Evolutionary conservation across 73 alveolate species (phyloP).

Genomic region (Stentor roeselii): DNA sequence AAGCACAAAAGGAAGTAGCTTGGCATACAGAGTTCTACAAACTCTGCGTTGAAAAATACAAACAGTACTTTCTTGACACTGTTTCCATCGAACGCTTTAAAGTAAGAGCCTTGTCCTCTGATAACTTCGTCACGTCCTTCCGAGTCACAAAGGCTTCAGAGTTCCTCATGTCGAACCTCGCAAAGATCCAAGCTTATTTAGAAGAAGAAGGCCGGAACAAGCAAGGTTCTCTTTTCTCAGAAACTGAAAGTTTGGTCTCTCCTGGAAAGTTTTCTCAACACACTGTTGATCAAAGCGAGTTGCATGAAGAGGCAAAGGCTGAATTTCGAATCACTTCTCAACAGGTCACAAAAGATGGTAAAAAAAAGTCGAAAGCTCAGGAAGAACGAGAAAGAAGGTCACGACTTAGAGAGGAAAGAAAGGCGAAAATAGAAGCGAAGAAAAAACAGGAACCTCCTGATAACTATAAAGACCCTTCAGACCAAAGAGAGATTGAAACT

Average conservation of each 20-base stretch:
- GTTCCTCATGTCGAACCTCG: slow-evolving; percentile 33
- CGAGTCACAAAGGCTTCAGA: slow-evolving; percentile 78
- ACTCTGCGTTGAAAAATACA: slow-evolving; percentile 55
- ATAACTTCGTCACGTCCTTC: slow-evolving; percentile 68
- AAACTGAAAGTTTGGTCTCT: slow-evolving; percentile 33
- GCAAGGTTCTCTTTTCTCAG: slow-evolving; percentile 37
- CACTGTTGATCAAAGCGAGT: slow-evolving; percentile 11
- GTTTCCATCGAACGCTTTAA: slow-evolving; percentile 76
- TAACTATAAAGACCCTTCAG: slow-evolving; percentile 73
- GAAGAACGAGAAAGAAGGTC: slow-evolving; percentile 53
- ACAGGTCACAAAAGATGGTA: slow-evolving; percentile 35
- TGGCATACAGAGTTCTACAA: slow-evolving; percentile 78
- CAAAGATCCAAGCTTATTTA: slow-evolving; percentile 13
- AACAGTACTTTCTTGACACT: slow-evolving; percentile 44
- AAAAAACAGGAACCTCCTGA: slow-evolving; percentile 79
- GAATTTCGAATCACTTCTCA: slow-evolving; percentile 41
- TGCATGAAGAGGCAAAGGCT: slow-evolving; percentile 35
- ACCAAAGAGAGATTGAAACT: slow-evolving; percentile 67
- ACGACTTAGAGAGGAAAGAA: slow-evolving; percentile 51
- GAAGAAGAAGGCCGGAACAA: slow-evolving; percentile 26
- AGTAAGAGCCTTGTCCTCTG: slow-evolving; percentile 68
- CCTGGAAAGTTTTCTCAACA: slow-evolving; percentile 28
- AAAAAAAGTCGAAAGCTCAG: slow-evolving; percentile 52
- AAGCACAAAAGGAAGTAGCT: slow-evolving; percentile 78
- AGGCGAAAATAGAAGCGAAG: slow-evolving; percentile 60